Evolutionary conservation across 1,284 basidiomycete genomes (phyloP).

Genomic region (Stygiomarasmius scandens): DNA sequence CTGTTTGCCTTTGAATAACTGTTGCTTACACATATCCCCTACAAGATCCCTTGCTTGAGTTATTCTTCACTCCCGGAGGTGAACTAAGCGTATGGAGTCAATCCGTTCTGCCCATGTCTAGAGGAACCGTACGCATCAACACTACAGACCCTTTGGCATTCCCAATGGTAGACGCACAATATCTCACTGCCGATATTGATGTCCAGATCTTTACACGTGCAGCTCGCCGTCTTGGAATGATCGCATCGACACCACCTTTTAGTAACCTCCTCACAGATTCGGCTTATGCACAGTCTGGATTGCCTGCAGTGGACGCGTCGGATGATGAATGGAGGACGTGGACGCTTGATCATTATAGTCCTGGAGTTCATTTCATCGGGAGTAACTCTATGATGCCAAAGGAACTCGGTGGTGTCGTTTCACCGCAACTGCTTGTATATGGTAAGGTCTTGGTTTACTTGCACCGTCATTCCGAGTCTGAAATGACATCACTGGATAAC

Average conservation of each 20-base stretch:
- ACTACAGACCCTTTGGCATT: slow-evolving; percentile 16
- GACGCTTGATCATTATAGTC: slow-evolving; percentile 8
- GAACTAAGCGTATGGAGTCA: slow-evolving; percentile 14
- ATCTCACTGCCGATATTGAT: slow-evolving; percentile 16
- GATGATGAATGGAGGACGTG: slow-evolving; percentile 19
- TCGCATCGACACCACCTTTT: slow-evolving; percentile 17
- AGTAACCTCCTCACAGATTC: slow-evolving; percentile 15
- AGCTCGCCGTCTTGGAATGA: slow-evolving; percentile 13
- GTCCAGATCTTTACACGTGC: slow-evolving; percentile 12
- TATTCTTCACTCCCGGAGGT: slow-evolving; percentile 10
- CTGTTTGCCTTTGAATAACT: too few relatives aligned
- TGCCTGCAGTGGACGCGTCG: slow-evolving; percentile 14
- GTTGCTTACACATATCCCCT: too few relatives aligned
- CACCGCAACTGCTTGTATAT: slow-evolving; percentile 7
- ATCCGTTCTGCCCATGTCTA: slow-evolving; percentile 13
- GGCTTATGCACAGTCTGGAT: slow-evolving; percentile 13
- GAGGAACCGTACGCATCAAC: slow-evolving; percentile 18
- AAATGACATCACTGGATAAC: background rate
- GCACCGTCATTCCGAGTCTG: background rate
- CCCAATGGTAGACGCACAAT: slow-evolving; percentile 14
- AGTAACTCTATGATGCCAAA: slow-evolving; percentile 6
- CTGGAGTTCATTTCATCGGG: slow-evolving; percentile 2
- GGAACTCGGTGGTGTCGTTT: slow-evolving; percentile 8
- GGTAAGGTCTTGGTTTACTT: slow-evolving; percentile 1
- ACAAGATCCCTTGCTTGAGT: slow-evolving; percentile 18